Evolutionary conservation across 1,284 basidiomycete species (phyloP).

Genomic region (Vanrija sp.): DNA sequence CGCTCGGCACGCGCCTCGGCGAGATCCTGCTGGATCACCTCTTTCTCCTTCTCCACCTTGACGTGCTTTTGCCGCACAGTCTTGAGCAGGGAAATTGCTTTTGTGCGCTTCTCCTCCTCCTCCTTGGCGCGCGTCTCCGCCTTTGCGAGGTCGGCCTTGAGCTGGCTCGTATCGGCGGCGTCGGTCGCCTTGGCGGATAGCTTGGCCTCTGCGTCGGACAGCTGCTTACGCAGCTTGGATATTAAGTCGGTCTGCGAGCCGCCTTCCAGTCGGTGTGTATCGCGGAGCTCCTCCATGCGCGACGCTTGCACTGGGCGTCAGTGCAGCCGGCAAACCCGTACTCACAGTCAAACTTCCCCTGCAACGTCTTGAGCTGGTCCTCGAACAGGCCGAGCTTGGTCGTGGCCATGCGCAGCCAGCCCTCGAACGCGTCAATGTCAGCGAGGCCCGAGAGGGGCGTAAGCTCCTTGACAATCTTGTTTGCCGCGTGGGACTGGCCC

Average conservation of each 20-base stretch:
- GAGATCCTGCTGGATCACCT: slow-evolving; percentile 59
- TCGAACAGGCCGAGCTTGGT: slow-evolving; percentile 63
- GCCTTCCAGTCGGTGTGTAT: slow-evolving; percentile 72
- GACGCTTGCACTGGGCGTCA: slow-evolving; percentile 67
- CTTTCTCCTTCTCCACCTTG: slow-evolving; percentile 85
- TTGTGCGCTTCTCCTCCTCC: slow-evolving; percentile 92
- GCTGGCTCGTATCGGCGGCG: slow-evolving; percentile 56
- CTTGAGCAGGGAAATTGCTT: slow-evolving; percentile 83
- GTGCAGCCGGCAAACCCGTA: slow-evolving; percentile 6
- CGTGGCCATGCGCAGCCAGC: slow-evolving; percentile 65
- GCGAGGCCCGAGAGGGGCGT: slow-evolving; percentile 63
- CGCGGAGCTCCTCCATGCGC: slow-evolving; percentile 73
- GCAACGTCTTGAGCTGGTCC: slow-evolving; percentile 65
- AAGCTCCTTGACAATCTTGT: slow-evolving; percentile 64
- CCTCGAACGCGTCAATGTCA: slow-evolving; percentile 64
- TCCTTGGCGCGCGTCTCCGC: slow-evolving; percentile 67
- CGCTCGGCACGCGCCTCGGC: slow-evolving; percentile 65
- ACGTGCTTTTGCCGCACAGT: slow-evolving; percentile 87
- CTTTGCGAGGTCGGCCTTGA: slow-evolving; percentile 61
- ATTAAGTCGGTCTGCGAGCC: slow-evolving; percentile 70
- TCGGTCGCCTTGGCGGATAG: slow-evolving; percentile 49
- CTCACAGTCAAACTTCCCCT: slow-evolving; percentile 66
- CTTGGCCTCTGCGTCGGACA: slow-evolving; percentile 65
- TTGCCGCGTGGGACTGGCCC: slow-evolving; percentile 54
- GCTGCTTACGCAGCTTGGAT: slow-evolving; percentile 63